Evolutionary conservation across 1,284 basidiomycete species (phyloP).

Genomic region (Pterulicium gracile): DNA sequence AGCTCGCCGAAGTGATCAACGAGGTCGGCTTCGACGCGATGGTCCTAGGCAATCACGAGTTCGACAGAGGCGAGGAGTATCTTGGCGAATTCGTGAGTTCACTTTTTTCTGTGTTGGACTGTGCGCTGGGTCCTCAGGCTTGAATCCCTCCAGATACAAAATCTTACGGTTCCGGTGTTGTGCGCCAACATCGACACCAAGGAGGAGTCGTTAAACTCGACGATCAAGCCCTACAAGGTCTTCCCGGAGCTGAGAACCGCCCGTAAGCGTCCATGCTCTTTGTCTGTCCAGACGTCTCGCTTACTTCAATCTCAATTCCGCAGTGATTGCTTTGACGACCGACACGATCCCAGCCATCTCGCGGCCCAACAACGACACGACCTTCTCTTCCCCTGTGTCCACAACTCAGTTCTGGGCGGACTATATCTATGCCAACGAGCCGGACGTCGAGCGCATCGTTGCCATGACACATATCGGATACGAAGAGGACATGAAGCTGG

Average conservation of each 20-base stretch:
- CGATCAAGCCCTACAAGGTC: constrained; percentile 25
- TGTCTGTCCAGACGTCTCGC: constrained; percentile 25
- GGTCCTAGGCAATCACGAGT: constrained; percentile 29
- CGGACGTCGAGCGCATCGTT: constrained; percentile 23
- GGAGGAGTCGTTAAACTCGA: constrained; percentile 19
- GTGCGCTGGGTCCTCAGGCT: background rate
- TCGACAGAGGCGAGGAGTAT: constrained; percentile 26
- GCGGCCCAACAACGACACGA: constrained; percentile 22
- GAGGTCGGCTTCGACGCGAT: constrained; percentile 29
- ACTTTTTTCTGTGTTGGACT: background rate
- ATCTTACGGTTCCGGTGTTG: constrained; percentile 27
- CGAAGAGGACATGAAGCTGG: constrained; percentile 27
- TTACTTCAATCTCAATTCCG: constrained; percentile 25
- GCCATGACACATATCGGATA: constrained; percentile 34
- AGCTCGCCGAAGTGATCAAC: constrained; percentile 27
- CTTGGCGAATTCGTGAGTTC: constrained; percentile 19
- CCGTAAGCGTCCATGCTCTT: background rate
- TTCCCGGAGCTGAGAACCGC: constrained; percentile 19
- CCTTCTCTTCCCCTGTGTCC: constrained; percentile 24
- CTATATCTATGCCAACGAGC: constrained; percentile 20
- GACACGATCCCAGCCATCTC: constrained; percentile 14
- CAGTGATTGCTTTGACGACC: constrained; percentile 6
- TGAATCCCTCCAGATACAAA: too few species aligned
- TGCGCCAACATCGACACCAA: constrained; percentile 29
- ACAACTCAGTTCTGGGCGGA: constrained; percentile 24